Percentiles rank a stretch among this genome's conserved stretches.
phyloP scores from a whole-genome alignment of 768 basidiomycete species.

The Pisolithus microcarpus region DNA sequence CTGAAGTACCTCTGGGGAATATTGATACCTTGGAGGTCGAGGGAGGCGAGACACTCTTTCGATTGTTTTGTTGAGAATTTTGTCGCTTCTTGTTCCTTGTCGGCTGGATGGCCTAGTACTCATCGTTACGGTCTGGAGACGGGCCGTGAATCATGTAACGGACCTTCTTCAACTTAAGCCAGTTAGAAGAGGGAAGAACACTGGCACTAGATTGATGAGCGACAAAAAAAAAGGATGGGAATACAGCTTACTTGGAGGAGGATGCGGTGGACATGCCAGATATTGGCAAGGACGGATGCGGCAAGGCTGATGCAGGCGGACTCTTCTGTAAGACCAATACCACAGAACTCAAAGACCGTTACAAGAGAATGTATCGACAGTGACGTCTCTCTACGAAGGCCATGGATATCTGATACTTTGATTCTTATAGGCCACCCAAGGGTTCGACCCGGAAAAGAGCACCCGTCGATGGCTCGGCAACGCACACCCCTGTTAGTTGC shows the following conservation, averaged over 20 bases:
- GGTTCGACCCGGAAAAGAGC: neutral
- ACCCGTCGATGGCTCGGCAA: neutral
- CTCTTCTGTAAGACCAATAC: too few relatives aligned
- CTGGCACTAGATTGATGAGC: constrained; percentile 3
- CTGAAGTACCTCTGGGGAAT: constrained; percentile 3
- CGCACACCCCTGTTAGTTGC: neutral
- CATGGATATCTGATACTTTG: neutral
- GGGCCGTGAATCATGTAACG: constrained; percentile 3
- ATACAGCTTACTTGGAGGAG: too few relatives aligned
- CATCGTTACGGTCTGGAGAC: neutral
- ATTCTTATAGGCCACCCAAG: neutral
- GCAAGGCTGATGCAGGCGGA: too few relatives aligned
- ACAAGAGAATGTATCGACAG: too few relatives aligned
- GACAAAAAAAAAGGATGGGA: too few relatives aligned
- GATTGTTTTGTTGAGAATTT: constrained; percentile 11
- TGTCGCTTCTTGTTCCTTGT: constrained; percentile 6
- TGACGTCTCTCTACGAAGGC: too few relatives aligned
- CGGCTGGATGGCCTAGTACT: constrained; percentile 1
- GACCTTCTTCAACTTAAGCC: constrained; percentile 52
- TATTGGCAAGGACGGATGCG: too few relatives aligned
- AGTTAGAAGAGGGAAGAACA: constrained; percentile 45
- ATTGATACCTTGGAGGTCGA: neutral
- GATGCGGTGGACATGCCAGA: too few relatives aligned
- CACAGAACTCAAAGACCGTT: too few relatives aligned
- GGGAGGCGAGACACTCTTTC: constrained; percentile 3